These are phyloP conservation scores for Pseudogymnoascus verrucosus DNA, from an alignment of 2,329 filamentous ascomycete species.

Conservation along the genomic window DNA sequence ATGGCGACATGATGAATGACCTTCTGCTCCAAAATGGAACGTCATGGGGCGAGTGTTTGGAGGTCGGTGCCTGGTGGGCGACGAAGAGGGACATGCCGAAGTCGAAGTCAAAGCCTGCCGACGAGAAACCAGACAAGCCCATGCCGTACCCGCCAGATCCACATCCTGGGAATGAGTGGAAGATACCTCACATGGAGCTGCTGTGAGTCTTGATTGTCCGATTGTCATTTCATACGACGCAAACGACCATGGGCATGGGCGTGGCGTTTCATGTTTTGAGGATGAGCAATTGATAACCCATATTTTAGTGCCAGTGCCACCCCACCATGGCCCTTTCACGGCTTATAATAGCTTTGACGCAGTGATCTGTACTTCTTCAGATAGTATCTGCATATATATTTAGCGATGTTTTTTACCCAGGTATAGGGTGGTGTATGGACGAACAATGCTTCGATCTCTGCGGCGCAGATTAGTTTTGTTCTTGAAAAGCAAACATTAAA, in stretches of 20 bases:
- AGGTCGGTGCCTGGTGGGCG: conserved; percentile 80
- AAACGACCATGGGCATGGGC: conserved; percentile 4
- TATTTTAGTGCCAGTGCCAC: conserved; percentile 6
- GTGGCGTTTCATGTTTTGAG: not conserved
- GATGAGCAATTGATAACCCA: not conserved
- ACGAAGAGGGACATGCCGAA: conserved; percentile 48
- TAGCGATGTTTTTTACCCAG: not conserved
- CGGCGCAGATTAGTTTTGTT: conserved; percentile 1
- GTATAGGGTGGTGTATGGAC: conserved; percentile 3
- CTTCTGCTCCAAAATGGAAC: conserved; percentile 72
- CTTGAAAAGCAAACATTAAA: not conserved
- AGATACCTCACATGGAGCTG: conserved; percentile 3
- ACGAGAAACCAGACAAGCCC: not conserved
- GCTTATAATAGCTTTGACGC: conserved; percentile 30
- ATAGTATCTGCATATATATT: conserved; percentile 60
- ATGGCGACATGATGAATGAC: conserved; percentile 77
- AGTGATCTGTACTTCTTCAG: conserved; percentile 83
- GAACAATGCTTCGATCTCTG: conserved; percentile 85
- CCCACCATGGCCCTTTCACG: not conserved
- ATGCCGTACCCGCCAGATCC: conserved; percentile 5
- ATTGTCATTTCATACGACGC: not conserved
- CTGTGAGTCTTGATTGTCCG: conserved; percentile 1
- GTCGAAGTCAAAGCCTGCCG: not conserved
- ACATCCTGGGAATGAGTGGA: conserved; percentile 9
- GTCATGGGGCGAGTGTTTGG: conserved; percentile 77